Base-by-base conservation (phyloP, 2,329 filamentous ascomycete genomes). In the Coniochaeta hoffmannii region DNA sequence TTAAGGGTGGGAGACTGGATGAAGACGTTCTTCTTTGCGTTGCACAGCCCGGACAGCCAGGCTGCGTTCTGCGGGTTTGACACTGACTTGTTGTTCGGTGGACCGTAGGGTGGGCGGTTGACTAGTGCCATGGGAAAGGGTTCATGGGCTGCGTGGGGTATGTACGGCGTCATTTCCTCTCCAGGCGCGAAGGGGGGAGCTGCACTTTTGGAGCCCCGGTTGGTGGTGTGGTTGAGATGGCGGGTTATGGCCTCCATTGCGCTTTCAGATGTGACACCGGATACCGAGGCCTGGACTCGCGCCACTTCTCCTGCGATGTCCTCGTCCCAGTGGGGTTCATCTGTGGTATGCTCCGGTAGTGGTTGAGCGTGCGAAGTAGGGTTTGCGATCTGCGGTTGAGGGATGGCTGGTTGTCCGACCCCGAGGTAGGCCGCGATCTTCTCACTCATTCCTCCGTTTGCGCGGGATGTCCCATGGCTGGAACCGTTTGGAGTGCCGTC, bases 1-100 rank as follows among this genome's bases (percentile, higher is more conserved):
- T 93, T 93, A 35, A 93, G 76, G 22, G 89, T 87, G 0, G 89
- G 89, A 0, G 87, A 86, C 66, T 92, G 87, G 56, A 93, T 90
- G 63, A 92, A 90, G n/a, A 92, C 78, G 28, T 71, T 77, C 12
- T 72, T 71, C 54, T 75, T 68, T 0, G 88, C 87, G 61, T 90
- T 80, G 1, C 83, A 76, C 8, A 92, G 76, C 1, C 85, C 79
- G 0, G 87, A 87, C 0, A 91, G 71, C 80, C 86, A 92, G 0
- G 85, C 86, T 52, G 85, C 86, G 62, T 93, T 91, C 62, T 93
- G 89, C 0, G 89, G 89, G 2, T 83, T 85, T 51, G 79, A 73
- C 2, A 84, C 72, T 17, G 78, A 83, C 17, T 75, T 72, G 55
- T 86, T 81, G 61, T 82, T 87, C 1, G 83, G 77, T 0, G 77